Evolutionary conservation across 805 yeast species (phyloP).

Genomic region (Ascoidea tarda): DNA sequence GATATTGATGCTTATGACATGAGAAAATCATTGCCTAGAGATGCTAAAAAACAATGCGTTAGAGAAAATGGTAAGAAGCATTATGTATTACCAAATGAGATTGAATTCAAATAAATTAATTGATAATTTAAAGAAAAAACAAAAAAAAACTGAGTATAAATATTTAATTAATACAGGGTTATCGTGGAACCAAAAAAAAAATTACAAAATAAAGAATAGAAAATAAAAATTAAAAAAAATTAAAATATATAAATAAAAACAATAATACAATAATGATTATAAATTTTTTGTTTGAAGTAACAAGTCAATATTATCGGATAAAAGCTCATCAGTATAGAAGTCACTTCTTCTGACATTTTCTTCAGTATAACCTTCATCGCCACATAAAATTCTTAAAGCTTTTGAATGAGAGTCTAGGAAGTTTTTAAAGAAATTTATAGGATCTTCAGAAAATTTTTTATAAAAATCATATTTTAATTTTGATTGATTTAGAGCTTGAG

Average conservation of each 20-base stretch:
- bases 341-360: slow-evolving; percentile 76
- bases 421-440: slow-evolving; percentile 56
- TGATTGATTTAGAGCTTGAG: slow-evolving; percentile 35
- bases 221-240: too few relatives aligned
- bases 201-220: too few relatives aligned
- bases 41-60: slow-evolving; percentile 34
- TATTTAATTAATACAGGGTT: too few relatives aligned
- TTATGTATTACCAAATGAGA: slow-evolving; percentile 51
- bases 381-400: slow-evolving; percentile 71
- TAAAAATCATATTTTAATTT: slow-evolving; percentile 69
- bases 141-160: too few relatives aligned
- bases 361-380: slow-evolving; percentile 84
- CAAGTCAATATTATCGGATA: slow-evolving; percentile 68
- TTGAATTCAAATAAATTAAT: neutral
- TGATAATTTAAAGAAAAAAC: too few relatives aligned
- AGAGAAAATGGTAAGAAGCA: slow-evolving; percentile 46
- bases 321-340: slow-evolving; percentile 66
- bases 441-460: slow-evolving; percentile 57
- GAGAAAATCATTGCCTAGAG: slow-evolving; percentile 54
- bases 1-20: slow-evolving; percentile 79
- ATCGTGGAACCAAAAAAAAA: too few relatives aligned
- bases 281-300: slow-evolving; percentile 39
- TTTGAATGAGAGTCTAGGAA: slow-evolving; percentile 75
- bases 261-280: neutral
- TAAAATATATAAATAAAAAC: too few relatives aligned